Percentiles rank a stretch among this genome's conserved stretches.
Conservation (phyloP, 2,329 filamentous ascomycete genomes). For the Venturia pyrina region DNA sequence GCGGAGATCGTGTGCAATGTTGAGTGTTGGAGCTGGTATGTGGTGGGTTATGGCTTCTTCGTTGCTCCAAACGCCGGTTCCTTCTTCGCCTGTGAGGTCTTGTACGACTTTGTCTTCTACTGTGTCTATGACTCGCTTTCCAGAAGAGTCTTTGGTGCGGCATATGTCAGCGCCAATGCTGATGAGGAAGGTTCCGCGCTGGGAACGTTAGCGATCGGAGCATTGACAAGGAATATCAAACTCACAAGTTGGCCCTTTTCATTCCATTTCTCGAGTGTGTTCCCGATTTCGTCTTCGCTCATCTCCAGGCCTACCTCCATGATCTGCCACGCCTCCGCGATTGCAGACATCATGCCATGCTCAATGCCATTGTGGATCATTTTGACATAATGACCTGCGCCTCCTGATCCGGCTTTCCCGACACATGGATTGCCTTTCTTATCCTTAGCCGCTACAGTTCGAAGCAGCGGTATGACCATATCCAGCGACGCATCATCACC, state of each 20-base stretch:
- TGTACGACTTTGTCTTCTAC: conserved; percentile 64
- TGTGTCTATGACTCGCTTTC: conserved; percentile 44
- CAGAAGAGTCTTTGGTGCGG: conserved; percentile 37
- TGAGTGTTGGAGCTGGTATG: conserved; percentile 54
- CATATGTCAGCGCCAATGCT: conserved; percentile 54
- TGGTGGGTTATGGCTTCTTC: conserved; percentile 52
- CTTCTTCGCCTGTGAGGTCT: conserved; percentile 55
- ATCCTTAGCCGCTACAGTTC: conserved; percentile 54
- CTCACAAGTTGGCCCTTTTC: conserved; percentile 43
- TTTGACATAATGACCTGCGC: conserved; percentile 62
- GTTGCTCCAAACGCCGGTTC: conserved; percentile 57
- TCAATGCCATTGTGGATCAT: conserved; percentile 71
- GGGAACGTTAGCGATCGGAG: conserved; percentile 6
- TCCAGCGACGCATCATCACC: conserved; percentile 49
- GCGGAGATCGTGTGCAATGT: conserved; percentile 51
- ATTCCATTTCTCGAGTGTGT: conserved; percentile 53
- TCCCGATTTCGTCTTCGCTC: conserved; percentile 49
- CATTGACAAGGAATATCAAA: not conserved
- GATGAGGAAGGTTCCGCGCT: conserved; percentile 50
- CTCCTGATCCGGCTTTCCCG: conserved; percentile 48
- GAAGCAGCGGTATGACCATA: conserved; percentile 49
- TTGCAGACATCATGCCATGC: conserved; percentile 57
- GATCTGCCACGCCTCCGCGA: conserved; percentile 56
- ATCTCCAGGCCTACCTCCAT: conserved; percentile 50
- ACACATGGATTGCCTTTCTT: conserved; percentile 50